Evolutionary conservation across 2,329 filamentous ascomycete species (phyloP).

Genomic region (Cladophialophora carrionii): DNA sequence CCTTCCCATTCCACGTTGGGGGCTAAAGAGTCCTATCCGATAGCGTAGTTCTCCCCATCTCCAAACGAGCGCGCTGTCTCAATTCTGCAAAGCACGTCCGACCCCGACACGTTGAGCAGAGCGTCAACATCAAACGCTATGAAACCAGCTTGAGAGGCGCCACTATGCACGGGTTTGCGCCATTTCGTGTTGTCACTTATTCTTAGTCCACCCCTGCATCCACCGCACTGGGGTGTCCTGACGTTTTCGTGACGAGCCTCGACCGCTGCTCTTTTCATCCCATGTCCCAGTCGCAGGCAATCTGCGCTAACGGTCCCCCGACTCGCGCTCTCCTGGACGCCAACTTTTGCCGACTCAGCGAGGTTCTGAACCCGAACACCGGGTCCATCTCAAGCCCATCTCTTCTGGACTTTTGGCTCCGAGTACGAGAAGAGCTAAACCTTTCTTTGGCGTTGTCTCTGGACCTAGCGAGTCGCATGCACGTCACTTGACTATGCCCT

Average conservation of each 20-base stretch:
- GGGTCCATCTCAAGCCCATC: slow-evolving; percentile 7
- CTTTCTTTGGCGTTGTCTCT: slow-evolving; percentile 1
- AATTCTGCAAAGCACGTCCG: neutral
- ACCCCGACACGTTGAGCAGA: neutral
- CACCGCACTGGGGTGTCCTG: neutral
- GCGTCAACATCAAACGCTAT: neutral
- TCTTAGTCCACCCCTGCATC: slow-evolving; percentile 19
- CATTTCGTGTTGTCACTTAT: slow-evolving; percentile 19
- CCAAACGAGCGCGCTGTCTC: neutral
- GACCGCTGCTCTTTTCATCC: neutral
- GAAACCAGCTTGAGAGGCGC: neutral
- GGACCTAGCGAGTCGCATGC: slow-evolving; percentile 1
- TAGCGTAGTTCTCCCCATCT: neutral
- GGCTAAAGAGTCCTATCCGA: neutral
- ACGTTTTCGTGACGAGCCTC: neutral
- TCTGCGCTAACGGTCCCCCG: neutral
- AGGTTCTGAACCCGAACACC: slow-evolving; percentile 8
- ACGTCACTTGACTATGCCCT: slow-evolving; percentile 12
- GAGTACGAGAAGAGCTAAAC: slow-evolving; percentile 16
- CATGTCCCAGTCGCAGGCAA: neutral
- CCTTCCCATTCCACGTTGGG: slow-evolving; percentile 10
- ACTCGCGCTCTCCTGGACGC: neutral
- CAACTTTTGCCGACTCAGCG: slow-evolving; percentile 8
- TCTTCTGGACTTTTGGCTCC: slow-evolving; percentile 9
- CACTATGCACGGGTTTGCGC: slow-evolving; percentile 6